A percentile compares a stretch with the other conserved stretches of the same genome.
Evolutionary conservation across 1,284 basidiomycete species (phyloP).

Genomic region (Leccinum insolens): DNA sequence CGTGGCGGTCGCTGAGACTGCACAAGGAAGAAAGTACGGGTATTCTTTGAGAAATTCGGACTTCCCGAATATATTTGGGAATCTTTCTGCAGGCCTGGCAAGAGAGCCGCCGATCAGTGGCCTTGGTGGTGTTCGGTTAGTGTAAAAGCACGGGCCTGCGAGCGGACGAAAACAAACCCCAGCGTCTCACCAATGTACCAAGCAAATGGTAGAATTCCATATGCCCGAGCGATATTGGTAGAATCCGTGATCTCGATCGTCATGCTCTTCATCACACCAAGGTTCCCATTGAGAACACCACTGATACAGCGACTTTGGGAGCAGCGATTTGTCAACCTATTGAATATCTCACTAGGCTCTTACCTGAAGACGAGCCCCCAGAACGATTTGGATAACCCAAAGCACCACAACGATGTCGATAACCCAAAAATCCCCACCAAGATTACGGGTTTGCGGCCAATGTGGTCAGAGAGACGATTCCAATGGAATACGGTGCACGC

Average conservation of each 20-base stretch:
- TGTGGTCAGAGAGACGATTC: conserved; percentile 64
- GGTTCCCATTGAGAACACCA: conserved; percentile 47
- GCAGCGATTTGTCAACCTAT: background rate
- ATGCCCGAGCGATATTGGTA: conserved; percentile 40
- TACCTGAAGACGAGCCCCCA: conserved; percentile 52
- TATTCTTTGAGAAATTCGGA: conserved; percentile 55
- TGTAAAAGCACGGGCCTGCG: background rate
- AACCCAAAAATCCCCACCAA: conserved; percentile 60
- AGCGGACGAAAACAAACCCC: conserved; percentile 38
- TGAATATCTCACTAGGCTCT: background rate
- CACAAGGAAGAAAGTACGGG: conserved; percentile 71
- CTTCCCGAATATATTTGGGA: conserved; percentile 52
- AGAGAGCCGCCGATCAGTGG: conserved; percentile 65
- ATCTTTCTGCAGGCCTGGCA: conserved; percentile 59
- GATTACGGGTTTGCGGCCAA: conserved; percentile 70
- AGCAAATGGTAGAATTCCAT: conserved; percentile 45
- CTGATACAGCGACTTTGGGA: conserved; percentile 36
- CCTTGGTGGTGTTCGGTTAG: conserved; percentile 34
- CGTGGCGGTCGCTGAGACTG: conserved; percentile 52
- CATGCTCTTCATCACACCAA: conserved; percentile 48
- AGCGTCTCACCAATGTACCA: conserved; percentile 47
- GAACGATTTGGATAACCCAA: conserved; percentile 66
- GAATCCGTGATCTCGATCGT: conserved; percentile 38
- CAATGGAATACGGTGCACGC: conserved; percentile 63
- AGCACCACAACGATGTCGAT: conserved; percentile 59